Evolutionary conservation across 2,329 filamentous ascomycete species (phyloP).

Genomic region (Hymenoscyphus albidus): DNA sequence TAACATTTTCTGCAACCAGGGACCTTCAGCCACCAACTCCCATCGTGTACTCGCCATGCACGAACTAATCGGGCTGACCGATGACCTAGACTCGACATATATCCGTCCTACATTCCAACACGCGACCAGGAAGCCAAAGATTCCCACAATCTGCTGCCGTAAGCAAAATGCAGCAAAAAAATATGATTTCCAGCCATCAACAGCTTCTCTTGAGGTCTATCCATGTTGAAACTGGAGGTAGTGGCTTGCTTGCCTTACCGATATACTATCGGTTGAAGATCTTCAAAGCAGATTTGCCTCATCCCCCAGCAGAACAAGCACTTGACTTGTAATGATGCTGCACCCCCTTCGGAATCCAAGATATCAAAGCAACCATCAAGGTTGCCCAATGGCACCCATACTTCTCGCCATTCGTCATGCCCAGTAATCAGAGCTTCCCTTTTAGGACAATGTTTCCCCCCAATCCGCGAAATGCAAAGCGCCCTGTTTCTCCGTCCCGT

Average conservation of each 20-base stretch:
- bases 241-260: too few relatives aligned
- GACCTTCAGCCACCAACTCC: background rate
- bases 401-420: background rate
- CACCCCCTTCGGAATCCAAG: background rate
- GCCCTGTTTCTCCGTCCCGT: background rate
- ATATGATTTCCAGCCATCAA: background rate
- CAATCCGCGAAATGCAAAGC: background rate
- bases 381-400: background rate
- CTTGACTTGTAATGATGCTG: background rate
- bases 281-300: background rate
- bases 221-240: too few relatives aligned
- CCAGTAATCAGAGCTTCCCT: background rate
- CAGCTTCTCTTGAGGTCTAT: background rate
- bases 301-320: background rate
- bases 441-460: background rate
- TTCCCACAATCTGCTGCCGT: background rate
- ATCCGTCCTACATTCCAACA: background rate
- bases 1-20: background rate
- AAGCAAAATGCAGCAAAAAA: background rate
- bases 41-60: background rate
- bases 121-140: background rate
- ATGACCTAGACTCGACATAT: conserved; percentile 1
- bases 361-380: background rate
- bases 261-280: background rate
- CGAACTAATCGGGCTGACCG: background rate